Base-by-base conservation (phyloP, 441 rosid species). In the Dalechampia spathulata region DNA sequence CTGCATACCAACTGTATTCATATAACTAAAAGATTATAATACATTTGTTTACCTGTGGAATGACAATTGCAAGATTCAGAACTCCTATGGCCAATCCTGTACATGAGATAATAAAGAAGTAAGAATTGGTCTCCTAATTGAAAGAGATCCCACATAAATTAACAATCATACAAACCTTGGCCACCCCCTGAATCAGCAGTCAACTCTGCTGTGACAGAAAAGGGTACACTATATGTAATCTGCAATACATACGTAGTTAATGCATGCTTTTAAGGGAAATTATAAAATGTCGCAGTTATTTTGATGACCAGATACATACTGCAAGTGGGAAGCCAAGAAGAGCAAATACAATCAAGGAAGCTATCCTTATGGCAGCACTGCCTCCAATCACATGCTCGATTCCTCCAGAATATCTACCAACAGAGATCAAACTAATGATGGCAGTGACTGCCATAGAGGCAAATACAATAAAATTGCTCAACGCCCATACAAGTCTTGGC, bases 41-140 rank as follows among this genome's bases (percentile, higher is more conserved):
- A 8, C 21, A 30, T 36, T 66, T 42, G 37, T 49, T 42, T 75
- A 72, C 97, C 87, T 86, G 99, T 3, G 96, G 99, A 67, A 93
- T 49, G 63, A 93, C 99, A 43, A 93, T 87, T 56, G 97, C 92
- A 19, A 93, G 90, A 71, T 89, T 89, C 61, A 93, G 71, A 57
- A 93, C 96, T 73, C 96, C 97, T 14, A 93, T 90, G 36, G 99
- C 97, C 82, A 90, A 72, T 49, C 99, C 99, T 89, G 87, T 48
- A 71, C 19, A 62, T 16, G 22, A 62, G 26, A 17, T 26, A 58
- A 45, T 3, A 30, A 22, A 21, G 37, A 47, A 61, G 42, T 9
- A 41, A 38, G 45, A 38, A 62, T 61, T 30, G 0, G 37, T n/a
- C n/a, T n/a, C n/a, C n/a, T n/a, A n/a, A n/a, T n/a, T n/a, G 21